Conservation (phyloP, 2,329 filamentous ascomycete species). For the Trichoderma semiorbis region DNA sequence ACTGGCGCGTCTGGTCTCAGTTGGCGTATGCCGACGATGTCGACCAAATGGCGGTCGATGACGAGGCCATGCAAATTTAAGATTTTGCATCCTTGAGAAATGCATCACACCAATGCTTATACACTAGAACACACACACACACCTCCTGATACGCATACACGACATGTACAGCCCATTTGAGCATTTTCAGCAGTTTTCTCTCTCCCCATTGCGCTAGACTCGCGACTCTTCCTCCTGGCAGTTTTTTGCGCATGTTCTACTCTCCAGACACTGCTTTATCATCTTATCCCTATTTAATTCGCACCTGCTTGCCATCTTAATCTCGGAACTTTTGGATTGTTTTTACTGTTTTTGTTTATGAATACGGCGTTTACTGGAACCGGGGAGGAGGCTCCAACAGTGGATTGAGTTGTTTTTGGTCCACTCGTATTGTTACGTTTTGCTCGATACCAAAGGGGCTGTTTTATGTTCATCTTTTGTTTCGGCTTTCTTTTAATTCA, state of each 20-base stretch:
- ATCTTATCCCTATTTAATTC: slow-evolving; percentile 8
- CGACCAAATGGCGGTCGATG: slow-evolving; percentile 36
- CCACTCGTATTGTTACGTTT: not conserved
- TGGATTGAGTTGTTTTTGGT: not conserved
- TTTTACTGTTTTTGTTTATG: slow-evolving; percentile 4
- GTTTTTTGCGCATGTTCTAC: too few species aligned
- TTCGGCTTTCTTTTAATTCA: not conserved
- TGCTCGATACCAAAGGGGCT: slow-evolving; percentile 17
- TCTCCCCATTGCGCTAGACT: not conserved
- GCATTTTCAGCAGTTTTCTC: not conserved
- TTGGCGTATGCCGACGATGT: slow-evolving; percentile 61
- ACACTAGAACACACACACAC: not conserved
- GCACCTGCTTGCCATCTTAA: slow-evolving; percentile 11
- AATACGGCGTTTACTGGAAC: slow-evolving; percentile 6
- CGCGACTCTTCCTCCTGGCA: not conserved
- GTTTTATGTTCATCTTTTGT: not conserved
- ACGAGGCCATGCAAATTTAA: slow-evolving; percentile 24
- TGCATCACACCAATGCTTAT: not conserved
- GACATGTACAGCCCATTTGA: slow-evolving; percentile 1
- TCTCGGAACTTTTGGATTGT: not conserved
- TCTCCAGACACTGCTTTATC: not conserved
- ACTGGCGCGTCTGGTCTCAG: slow-evolving; percentile 85
- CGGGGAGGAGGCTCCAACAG: not conserved
- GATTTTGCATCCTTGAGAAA: not conserved
- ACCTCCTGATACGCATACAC: not conserved